Evolutionary conservation across 2,329 filamentous ascomycete species (phyloP).

Genomic region (Pseudogymnoascus sp.): DNA sequence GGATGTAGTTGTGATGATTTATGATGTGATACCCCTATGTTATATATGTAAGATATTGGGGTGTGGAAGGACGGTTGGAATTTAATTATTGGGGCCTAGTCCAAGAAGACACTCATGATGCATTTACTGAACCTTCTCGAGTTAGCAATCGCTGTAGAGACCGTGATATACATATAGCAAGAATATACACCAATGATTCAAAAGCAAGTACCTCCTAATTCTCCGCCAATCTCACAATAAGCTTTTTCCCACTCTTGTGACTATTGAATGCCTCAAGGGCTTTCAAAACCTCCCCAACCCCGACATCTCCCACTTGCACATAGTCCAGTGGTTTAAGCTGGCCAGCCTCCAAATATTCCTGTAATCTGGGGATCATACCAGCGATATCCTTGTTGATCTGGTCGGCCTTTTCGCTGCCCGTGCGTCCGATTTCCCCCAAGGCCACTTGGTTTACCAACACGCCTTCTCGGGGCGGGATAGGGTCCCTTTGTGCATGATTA

Average conservation of each 20-base stretch:
- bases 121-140: background rate
- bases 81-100: background rate
- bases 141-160: too few relatives aligned
- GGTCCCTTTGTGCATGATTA: slow-evolving; percentile 14
- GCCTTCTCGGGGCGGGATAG: slow-evolving; percentile 15
- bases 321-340: slow-evolving; percentile 21
- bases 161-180: background rate
- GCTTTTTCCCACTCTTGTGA: slow-evolving; percentile 19
- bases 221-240: slow-evolving; percentile 18
- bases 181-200: too few relatives aligned
- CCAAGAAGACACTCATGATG: background rate
- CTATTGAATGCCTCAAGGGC: slow-evolving; percentile 17
- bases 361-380: slow-evolving; percentile 18
- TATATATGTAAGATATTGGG: background rate
- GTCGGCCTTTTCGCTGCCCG: slow-evolving; percentile 13
- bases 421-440: slow-evolving; percentile 20
- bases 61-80: background rate
- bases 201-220: background rate
- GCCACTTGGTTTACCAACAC: slow-evolving; percentile 17
- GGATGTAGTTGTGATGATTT: background rate
- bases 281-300: slow-evolving; percentile 18
- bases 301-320: slow-evolving; percentile 17
- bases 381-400: slow-evolving; percentile 17
- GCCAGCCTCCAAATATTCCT: slow-evolving; percentile 16
- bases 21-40: background rate